Conservation (phyloP, 257 asterid species). For the Capsicum pubescens region DNA sequence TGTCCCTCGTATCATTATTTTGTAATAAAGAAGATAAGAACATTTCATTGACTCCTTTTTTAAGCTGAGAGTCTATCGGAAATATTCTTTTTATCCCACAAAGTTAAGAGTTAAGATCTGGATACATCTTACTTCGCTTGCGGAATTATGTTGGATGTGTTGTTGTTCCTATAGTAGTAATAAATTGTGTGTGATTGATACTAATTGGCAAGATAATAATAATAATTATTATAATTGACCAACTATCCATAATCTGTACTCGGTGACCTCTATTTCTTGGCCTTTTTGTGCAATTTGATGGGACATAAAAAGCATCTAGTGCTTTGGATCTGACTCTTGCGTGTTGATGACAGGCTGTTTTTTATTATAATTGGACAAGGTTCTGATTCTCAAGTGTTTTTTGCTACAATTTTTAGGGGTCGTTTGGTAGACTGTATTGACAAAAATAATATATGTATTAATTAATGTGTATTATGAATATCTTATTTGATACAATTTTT, state of each 20-base stretch:
- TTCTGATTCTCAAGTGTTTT: neutral
- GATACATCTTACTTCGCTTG: too few species aligned
- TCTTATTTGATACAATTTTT: too few species aligned
- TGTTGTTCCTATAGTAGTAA: neutral
- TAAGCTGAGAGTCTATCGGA: too few species aligned
- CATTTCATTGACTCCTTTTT: neutral
- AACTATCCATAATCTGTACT: neutral
- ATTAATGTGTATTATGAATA: too few species aligned
- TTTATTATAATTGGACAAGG: neutral
- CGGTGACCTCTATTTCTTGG: neutral
- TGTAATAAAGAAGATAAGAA: neutral
- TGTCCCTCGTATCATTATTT: neutral
- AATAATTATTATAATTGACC: neutral
- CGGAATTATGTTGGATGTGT: too few species aligned
- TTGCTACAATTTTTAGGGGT: too few species aligned
- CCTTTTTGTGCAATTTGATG: slow-evolving; percentile 1
- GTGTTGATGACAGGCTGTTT: slow-evolving; percentile 21
- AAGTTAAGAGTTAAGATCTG: too few species aligned
- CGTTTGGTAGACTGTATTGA: too few species aligned
- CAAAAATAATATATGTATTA: too few species aligned
- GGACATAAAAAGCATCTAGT: slow-evolving; percentile 24
- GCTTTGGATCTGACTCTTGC: slow-evolving; percentile 15
- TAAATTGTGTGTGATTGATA: neutral
- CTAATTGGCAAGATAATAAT: neutral
- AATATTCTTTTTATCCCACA: too few species aligned